Percentiles rank a stretch among this genome's conserved stretches.
These are phyloP conservation scores for Angomonas deanei DNA, from an alignment of 208 protist genomes.

Conservation along the genomic window DNA sequence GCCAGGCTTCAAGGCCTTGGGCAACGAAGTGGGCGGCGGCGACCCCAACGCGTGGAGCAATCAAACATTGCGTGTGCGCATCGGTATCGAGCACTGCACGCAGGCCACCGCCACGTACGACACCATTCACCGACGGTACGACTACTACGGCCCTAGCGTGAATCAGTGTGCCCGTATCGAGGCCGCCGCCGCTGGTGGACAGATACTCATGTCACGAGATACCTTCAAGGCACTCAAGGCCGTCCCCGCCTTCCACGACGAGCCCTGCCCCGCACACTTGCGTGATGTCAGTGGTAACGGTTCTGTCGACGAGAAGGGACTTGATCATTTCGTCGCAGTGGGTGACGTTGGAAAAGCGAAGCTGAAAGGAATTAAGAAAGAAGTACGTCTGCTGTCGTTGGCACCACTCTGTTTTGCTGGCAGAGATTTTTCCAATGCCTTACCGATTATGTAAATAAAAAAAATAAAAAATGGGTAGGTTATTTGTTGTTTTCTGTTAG, in stretches of 20 bases:
- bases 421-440: no score
- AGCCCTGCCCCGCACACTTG: conserved; percentile 40
- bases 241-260: conserved; percentile 44
- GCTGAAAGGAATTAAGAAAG: conserved; percentile 44
- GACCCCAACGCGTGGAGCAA: conserved; percentile 30
- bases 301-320: conserved; percentile 6
- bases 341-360: conserved; percentile 30
- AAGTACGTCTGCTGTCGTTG: conserved; percentile 54
- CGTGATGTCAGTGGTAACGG: conserved; percentile 14
- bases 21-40: conserved; percentile 35
- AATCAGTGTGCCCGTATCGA: conserved; percentile 80
- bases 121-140: conserved; percentile 56
- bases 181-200: conserved; percentile 57
- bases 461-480: no score
- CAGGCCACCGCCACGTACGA: conserved; percentile 59
- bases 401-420: conserved; percentile 42
- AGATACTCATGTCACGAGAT: conserved; percentile 71
- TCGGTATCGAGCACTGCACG: conserved; percentile 70
- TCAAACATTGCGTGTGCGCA: conserved; percentile 47
- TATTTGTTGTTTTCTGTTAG: no score
- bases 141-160: conserved; percentile 88
- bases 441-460: no score
- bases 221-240: conserved; percentile 55
- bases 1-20: conserved; percentile 49
- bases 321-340: conserved; percentile 58